Percentiles rank a stretch among this genome's conserved stretches.
phyloP scores from a whole-genome alignment of 495 filamentous ascomycete species.

The Aspergillus kassunensis region DNA sequence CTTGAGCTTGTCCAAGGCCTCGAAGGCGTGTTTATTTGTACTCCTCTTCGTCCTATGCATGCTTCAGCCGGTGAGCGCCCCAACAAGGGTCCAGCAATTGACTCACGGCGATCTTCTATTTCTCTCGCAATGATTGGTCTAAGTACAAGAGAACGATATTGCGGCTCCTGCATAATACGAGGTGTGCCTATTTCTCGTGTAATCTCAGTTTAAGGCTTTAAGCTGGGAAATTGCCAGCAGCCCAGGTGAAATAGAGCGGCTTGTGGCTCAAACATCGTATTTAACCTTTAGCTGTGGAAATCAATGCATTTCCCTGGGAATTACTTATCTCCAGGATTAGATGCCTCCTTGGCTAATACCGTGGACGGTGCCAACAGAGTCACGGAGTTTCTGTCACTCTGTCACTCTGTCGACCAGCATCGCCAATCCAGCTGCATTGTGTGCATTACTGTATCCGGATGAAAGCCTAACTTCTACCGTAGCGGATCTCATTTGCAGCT shows the following conservation, averaged over 20 bases:
- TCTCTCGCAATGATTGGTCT: slow-evolving; percentile 1
- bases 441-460: no score
- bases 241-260: background rate
- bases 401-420: no score
- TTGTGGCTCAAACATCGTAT: background rate
- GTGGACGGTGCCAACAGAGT: no score
- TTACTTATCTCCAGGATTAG: no score
- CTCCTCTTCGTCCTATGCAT: no score
- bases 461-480: no score
- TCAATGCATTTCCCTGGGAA: no score
- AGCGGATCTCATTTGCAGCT: no score
- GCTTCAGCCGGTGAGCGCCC: background rate
- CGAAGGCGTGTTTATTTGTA: background rate
- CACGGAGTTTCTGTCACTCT: no score
- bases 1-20: background rate
- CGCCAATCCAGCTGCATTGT: no score
- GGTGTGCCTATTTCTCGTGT: background rate
- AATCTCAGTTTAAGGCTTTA: background rate
- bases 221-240: slow-evolving; percentile 1
- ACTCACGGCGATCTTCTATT: background rate
- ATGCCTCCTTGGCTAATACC: no score
- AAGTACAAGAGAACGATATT: background rate
- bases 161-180: slow-evolving; percentile 11
- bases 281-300: background rate
- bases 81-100: background rate